Evolutionary conservation across 2,329 filamentous ascomycete genomes (phyloP).

Genomic region (Tricladium varicosporioides): DNA sequence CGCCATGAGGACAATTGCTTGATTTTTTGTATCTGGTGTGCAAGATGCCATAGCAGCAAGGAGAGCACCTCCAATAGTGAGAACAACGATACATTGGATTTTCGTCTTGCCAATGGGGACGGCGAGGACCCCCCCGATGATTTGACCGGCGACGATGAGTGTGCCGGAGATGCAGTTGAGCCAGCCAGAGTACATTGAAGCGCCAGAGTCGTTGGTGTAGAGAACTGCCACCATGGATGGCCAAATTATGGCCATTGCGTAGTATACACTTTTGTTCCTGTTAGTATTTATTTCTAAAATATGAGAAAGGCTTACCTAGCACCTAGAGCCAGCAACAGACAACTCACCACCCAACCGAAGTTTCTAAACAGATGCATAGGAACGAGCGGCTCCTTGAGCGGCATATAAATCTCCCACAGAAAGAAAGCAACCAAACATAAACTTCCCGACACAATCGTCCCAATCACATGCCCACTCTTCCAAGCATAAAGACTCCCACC

Average conservation of each 20-base stretch:
- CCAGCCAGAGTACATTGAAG: background rate
- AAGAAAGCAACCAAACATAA: conserved; percentile 27
- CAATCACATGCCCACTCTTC: conserved; percentile 34
- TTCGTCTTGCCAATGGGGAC: background rate
- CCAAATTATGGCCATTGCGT: background rate
- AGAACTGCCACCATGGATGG: background rate
- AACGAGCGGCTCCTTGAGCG: conserved; percentile 37
- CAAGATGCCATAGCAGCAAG: background rate
- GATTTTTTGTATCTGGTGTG: background rate
- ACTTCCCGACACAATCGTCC: conserved; percentile 31
- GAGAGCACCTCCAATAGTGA: background rate
- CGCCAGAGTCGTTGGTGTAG: background rate
- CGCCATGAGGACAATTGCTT: background rate
- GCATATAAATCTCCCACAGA: conserved; percentile 29
- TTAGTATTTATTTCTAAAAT: background rate
- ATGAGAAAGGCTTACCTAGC: conserved; percentile 16
- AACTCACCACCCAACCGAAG: conserved; percentile 32
- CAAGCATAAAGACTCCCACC: conserved; percentile 35
- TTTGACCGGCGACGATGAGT: background rate
- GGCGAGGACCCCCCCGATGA: background rate
- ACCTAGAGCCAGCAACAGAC: conserved; percentile 35
- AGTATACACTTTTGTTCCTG: background rate
- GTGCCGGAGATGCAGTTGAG: background rate
- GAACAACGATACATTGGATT: background rate
- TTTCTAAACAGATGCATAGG: conserved; percentile 38